phyloP scores from a whole-genome alignment of 2,329 filamentous ascomycete genomes.

The Cytospora leucostoma region DNA sequence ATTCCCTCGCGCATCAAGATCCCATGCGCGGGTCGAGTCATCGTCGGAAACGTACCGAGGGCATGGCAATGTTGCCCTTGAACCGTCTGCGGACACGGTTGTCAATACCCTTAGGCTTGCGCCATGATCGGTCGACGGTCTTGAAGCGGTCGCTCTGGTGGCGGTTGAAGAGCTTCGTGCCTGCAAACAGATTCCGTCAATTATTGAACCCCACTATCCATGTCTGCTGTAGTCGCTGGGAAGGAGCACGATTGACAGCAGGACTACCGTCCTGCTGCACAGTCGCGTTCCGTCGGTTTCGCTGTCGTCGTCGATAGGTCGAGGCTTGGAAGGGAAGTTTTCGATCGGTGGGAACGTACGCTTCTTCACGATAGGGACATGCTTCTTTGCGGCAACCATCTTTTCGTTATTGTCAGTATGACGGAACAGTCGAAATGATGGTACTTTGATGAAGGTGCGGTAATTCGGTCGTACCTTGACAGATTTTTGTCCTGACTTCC shows the following conservation, averaged over 20 bases:
- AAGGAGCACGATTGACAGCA: constrained; percentile 21
- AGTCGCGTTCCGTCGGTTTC: constrained; percentile 10
- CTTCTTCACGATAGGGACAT: constrained; percentile 99
- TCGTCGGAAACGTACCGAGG: constrained; percentile 73
- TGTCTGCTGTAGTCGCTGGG: constrained; percentile 19
- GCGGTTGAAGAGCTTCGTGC: constrained; percentile 91
- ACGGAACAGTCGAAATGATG: not conserved
- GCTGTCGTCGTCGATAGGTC: constrained; percentile 11
- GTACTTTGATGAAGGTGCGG: not conserved
- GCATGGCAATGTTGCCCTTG: constrained; percentile 94
- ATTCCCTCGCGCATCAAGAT: not conserved
- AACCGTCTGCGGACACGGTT: constrained; percentile 96
- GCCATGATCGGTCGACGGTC: constrained; percentile 87
- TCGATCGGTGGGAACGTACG: constrained; percentile 65
- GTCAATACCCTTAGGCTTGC: constrained; percentile 99
- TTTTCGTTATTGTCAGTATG: constrained; percentile 39
- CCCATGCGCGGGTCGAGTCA: not conserved
- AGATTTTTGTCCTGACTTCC: constrained; percentile 24
- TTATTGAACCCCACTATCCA: constrained; percentile 30
- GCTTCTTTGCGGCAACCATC: constrained; percentile 99
- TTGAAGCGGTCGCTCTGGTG: constrained; percentile 98
- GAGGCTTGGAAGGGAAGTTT: constrained; percentile 24
- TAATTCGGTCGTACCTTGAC: constrained; percentile 26
- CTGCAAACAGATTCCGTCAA: constrained; percentile 55
- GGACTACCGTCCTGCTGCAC: not conserved